A percentile compares a stretch with the other conserved stretches of the same genome.
Conservation (phyloP, 2,329 filamentous ascomycete genomes). For the Pyricularia sp. region DNA sequence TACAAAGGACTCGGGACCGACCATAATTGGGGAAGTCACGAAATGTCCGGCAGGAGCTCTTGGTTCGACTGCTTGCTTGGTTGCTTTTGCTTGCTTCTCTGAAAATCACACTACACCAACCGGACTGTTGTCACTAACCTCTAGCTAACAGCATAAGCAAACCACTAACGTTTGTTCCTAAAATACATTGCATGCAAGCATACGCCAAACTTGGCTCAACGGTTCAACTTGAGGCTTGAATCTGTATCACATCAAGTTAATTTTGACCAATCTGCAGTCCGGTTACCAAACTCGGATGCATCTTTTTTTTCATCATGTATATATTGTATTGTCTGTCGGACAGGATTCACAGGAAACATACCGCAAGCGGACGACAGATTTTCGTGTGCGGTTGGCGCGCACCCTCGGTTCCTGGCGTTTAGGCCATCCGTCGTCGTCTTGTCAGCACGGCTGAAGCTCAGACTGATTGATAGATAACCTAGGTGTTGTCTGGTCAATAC, state of each 20-base stretch:
- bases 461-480: background rate
- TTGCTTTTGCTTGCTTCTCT: too few relatives aligned
- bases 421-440: background rate
- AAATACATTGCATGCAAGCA: background rate
- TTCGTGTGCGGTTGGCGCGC: background rate
- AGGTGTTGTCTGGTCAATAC: background rate
- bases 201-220: too few relatives aligned
- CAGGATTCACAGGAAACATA: background rate
- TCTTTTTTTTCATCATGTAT: background rate
- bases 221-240: background rate
- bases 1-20: too few relatives aligned
- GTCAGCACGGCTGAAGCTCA: background rate
- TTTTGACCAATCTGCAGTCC: background rate
- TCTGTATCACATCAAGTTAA: background rate
- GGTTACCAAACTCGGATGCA: background rate
- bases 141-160: background rate
- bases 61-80: too few relatives aligned
- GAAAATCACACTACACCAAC: too few relatives aligned
- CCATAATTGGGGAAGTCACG: too few relatives aligned
- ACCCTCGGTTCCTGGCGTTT: background rate
- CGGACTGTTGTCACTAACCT: too few relatives aligned
- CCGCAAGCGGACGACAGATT: too few relatives aligned
- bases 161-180: background rate
- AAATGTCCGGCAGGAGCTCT: too few relatives aligned
- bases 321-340: background rate